Evolutionary conservation across 2,329 filamentous ascomycete species (phyloP).

Genomic region (Neonectria coccinea): DNA sequence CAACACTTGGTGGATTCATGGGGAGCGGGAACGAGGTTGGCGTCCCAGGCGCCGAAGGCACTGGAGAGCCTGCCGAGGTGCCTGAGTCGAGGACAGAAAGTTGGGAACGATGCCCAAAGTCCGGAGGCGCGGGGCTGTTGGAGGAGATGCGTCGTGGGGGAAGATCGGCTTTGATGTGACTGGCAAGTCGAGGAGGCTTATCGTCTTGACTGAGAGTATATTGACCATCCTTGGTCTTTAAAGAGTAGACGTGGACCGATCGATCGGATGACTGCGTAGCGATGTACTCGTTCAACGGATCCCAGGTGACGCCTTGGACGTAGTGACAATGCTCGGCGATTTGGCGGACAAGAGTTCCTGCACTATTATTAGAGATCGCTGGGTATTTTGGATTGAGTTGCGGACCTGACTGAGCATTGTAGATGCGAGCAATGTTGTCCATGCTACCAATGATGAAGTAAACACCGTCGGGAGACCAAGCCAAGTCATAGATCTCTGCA

Average conservation of each 20-base stretch:
- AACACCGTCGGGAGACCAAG: conserved; percentile 96
- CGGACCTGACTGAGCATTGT: conserved; percentile 90
- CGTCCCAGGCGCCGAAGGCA: conserved; percentile 91
- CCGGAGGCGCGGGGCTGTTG: conserved; percentile 90
- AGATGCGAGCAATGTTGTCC: conserved; percentile 98
- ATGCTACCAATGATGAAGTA: conserved; percentile 99
- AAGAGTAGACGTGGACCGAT: conserved; percentile 95
- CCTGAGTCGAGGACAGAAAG: conserved; percentile 66
- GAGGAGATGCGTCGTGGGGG: conserved; percentile 90
- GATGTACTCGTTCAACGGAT: conserved; percentile 97
- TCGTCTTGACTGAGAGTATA: conserved; percentile 79
- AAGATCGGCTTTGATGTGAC: conserved; percentile 85
- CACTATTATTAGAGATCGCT: conserved; percentile 20
- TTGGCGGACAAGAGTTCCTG: conserved; percentile 79
- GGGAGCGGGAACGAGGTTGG: conserved; percentile 88
- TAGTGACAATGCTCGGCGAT: conserved; percentile 99
- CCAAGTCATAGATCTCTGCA: conserved; percentile 96
- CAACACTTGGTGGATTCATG: conserved; percentile 93
- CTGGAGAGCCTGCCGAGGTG: conserved; percentile 79
- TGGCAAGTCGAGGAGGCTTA: conserved; percentile 83
- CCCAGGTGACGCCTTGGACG: conserved; percentile 98
- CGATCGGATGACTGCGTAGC: conserved; percentile 98
- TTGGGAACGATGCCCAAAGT: conserved; percentile 76
- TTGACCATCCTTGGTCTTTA: conserved; percentile 96
- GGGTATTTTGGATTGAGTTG: conserved; percentile 19